These are phyloP conservation scores for Colletotrichum endophyticum DNA, from an alignment of 2,329 filamentous ascomycete genomes.

Conservation along the genomic window DNA sequence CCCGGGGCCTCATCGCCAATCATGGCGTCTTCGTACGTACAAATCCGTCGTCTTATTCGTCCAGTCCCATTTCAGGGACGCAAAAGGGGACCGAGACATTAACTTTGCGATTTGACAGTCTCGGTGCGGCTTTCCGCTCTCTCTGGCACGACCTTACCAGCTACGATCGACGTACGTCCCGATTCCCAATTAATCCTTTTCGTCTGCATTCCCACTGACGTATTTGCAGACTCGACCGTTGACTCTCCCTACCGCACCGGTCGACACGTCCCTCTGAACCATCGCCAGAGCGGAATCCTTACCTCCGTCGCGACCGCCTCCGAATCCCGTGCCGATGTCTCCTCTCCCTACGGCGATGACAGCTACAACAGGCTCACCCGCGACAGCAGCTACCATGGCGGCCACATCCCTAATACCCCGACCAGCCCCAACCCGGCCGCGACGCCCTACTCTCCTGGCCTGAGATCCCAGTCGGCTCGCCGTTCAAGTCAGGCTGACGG, in stretches of 20 bases:
- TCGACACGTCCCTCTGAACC: constrained; percentile 84
- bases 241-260: constrained; percentile 93
- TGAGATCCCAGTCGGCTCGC: constrained; percentile 78
- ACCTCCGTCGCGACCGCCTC: constrained; percentile 88
- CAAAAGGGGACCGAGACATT: constrained; percentile 17
- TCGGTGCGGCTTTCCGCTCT: constrained; percentile 78
- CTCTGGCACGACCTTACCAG: constrained; percentile 95
- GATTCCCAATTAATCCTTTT: not conserved
- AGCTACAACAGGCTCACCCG: constrained; percentile 33
- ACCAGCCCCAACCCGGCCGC: constrained; percentile 59
- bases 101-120: constrained; percentile 42
- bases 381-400: constrained; percentile 64
- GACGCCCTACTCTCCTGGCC: constrained; percentile 87
- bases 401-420: constrained; percentile 53
- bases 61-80: constrained; percentile 5
- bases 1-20: constrained; percentile 14
- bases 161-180: constrained; percentile 66
- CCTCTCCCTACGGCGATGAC: constrained; percentile 80
- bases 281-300: constrained; percentile 77
- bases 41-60: not conserved
- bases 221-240: constrained; percentile 78
- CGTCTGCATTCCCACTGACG: constrained; percentile 14
- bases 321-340: constrained; percentile 86
- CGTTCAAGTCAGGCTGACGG: constrained; percentile 67
- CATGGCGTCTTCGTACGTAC: constrained; percentile 24